These are phyloP conservation scores for Mycena olivaceomarginata DNA, from an alignment of 768 basidiomycete genomes.

Conservation along the genomic window DNA sequence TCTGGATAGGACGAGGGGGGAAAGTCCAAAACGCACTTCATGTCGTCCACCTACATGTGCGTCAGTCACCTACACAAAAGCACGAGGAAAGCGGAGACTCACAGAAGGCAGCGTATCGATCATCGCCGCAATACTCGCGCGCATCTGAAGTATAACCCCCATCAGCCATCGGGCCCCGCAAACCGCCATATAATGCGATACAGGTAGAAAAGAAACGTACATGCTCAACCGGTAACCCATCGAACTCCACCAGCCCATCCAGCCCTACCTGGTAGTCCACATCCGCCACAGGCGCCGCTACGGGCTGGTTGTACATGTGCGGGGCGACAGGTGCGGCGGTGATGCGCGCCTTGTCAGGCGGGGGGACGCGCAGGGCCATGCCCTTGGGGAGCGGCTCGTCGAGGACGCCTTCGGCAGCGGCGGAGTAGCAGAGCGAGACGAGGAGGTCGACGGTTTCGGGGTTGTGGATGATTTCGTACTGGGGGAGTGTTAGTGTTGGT, in stretches of 20 bases:
- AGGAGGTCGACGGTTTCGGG: constrained; percentile 80
- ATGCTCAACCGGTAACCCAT: constrained; percentile 34
- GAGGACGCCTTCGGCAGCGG: constrained; percentile 71
- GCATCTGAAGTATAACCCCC: constrained; percentile 30
- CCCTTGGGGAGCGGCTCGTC: constrained; percentile 78
- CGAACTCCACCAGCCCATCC: constrained; percentile 44
- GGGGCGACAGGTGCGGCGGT: not conserved
- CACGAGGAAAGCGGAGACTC: not conserved
- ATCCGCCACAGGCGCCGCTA: not conserved
- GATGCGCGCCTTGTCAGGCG: constrained; percentile 51
- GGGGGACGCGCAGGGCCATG: constrained; percentile 73
- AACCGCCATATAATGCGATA: not conserved
- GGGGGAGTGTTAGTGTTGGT: not conserved
- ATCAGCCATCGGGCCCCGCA: constrained; percentile 1
- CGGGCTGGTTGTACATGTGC: not conserved
- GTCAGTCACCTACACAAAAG: not conserved
- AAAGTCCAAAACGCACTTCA: constrained; percentile 12
- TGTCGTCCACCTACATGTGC: constrained; percentile 24
- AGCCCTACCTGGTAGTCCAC: constrained; percentile 1
- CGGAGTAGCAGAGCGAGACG: constrained; percentile 75
- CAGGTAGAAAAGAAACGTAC: constrained; percentile 10
- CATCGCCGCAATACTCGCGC: constrained; percentile 39
- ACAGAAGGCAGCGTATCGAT: constrained; percentile 58
- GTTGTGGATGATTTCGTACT: constrained; percentile 85
- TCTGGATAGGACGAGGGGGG: not conserved